Conservation (phyloP, 2,329 filamentous ascomycete genomes). For the Bertia moriformis region DNA sequence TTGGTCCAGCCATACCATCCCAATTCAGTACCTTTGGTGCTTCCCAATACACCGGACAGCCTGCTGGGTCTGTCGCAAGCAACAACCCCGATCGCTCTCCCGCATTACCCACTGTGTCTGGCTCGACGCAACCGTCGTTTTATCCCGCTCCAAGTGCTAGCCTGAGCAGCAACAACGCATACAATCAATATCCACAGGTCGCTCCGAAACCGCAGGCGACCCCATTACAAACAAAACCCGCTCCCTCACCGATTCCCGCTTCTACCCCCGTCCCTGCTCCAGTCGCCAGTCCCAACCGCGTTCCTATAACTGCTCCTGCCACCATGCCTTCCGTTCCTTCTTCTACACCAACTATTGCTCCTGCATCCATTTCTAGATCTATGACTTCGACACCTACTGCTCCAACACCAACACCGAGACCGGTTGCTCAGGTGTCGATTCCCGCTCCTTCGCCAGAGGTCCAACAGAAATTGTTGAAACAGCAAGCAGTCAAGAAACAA, state of each 20-base stretch:
- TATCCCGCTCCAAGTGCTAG: background rate
- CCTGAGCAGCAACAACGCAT: background rate
- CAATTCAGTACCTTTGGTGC: background rate
- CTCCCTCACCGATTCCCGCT: too few species aligned
- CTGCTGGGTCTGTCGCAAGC: background rate
- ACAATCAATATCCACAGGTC: background rate
- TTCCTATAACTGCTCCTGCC: background rate
- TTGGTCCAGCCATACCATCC: background rate
- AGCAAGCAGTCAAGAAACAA: constrained; percentile 10
- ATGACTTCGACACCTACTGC: background rate
- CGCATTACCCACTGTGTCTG: background rate
- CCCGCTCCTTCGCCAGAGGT: constrained; percentile 12
- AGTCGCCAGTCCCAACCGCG: background rate
- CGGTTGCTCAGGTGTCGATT: constrained; percentile 12
- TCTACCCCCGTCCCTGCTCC: too few species aligned
- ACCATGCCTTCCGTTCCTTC: too few species aligned
- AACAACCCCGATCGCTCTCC: background rate
- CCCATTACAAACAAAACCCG: too few species aligned
- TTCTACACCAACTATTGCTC: too few species aligned
- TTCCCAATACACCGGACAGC: background rate
- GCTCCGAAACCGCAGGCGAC: background rate
- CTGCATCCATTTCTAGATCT: too few species aligned
- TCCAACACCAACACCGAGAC: background rate
- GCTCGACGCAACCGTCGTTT: background rate
- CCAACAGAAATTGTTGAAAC: constrained; percentile 10